Percentiles rank a stretch among this genome's conserved stretches.
phyloP scores from a whole-genome alignment of 148 eudicot genomes.

The Rhododendron ferrugineum region DNA sequence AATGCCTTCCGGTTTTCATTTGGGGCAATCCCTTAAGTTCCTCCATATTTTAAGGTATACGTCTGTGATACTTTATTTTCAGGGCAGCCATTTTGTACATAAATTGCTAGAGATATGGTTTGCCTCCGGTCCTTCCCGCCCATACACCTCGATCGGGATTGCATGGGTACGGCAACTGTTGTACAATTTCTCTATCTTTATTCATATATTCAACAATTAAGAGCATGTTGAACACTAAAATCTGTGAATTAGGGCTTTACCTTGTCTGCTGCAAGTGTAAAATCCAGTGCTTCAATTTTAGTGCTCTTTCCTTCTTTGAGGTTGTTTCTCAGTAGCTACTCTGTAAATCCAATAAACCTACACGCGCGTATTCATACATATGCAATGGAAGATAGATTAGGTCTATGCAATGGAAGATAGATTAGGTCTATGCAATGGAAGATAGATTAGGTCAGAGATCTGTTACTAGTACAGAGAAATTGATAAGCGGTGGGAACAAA shows the following conservation, averaged over 20 bases:
- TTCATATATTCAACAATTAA: no score
- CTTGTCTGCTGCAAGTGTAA: slow-evolving; percentile 13
- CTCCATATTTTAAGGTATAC: no score
- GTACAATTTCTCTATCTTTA: no score
- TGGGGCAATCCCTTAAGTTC: no score
- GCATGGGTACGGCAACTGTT: no score
- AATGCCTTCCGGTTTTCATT: no score
- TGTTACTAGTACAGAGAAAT: neutral
- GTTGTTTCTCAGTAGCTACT: slow-evolving; percentile 61
- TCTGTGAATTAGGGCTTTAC: neutral
- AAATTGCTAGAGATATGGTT: no score
- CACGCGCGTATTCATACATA: neutral
- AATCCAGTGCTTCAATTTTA: slow-evolving; percentile 13
- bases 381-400: neutral
- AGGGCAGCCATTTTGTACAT: no score
- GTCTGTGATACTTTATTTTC: no score
- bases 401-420: neutral
- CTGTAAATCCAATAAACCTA: slow-evolving; percentile 70
- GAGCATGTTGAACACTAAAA: neutral
- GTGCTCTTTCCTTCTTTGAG: slow-evolving; percentile 42
- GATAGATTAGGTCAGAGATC: neutral
- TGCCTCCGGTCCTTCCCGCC: no score
- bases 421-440: neutral
- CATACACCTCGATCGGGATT: no score
- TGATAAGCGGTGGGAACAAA: neutral